Evolutionary conservation across 768 basidiomycete species (phyloP), one percentile per base, ranked within the genome.

Genomic region (Auriscalpium orientale): DNA sequence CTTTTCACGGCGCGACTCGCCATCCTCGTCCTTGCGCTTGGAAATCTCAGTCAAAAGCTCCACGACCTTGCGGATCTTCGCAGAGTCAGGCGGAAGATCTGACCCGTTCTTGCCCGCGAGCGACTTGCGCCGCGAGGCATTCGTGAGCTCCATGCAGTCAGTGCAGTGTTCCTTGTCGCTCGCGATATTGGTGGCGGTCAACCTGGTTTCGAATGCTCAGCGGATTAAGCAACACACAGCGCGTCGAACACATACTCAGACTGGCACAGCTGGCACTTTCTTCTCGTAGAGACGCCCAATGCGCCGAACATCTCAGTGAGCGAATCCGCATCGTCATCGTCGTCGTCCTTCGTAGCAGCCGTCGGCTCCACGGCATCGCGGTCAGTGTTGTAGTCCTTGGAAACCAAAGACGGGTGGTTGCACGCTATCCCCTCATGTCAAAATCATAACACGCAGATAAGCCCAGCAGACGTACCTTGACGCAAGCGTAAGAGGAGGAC

Each of bases 31-130:
- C 11, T 81, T 76, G 51, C 81, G 76, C 49, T 76, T 71, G 15
- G 85, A 79, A 52, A 93, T 83, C 16, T 83, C 77, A 11, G 72
- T 62, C 44, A 99, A 72, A 10, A 98, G 69, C 63, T 87, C 78
- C 49, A 97, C 63, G 40, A 91, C 79, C 79, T 87, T 92, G 35
- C 85, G 79, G 52, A 92, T 90, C 71, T 99, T 99, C 18, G 95
- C 85, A 8, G 91, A 93, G 34, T 80, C 76, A 0, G 86, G 86
- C 4, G 84, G 85, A 15, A 84, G 76, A 8, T 71, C 65, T 38
- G 78, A 62, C 22, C 62, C 64, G 5, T 51, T 60, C 6, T 28
- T 53, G 7, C 50, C 56, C 4, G 61, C 28, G n/a, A 52, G 22
- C 3, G 71, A 78, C 54, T 74, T 76, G 48, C 70, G 68, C 46